Evolutionary conservation across 2,329 filamentous ascomycete species (phyloP).

Genomic region (Hypoxylon sp.): DNA sequence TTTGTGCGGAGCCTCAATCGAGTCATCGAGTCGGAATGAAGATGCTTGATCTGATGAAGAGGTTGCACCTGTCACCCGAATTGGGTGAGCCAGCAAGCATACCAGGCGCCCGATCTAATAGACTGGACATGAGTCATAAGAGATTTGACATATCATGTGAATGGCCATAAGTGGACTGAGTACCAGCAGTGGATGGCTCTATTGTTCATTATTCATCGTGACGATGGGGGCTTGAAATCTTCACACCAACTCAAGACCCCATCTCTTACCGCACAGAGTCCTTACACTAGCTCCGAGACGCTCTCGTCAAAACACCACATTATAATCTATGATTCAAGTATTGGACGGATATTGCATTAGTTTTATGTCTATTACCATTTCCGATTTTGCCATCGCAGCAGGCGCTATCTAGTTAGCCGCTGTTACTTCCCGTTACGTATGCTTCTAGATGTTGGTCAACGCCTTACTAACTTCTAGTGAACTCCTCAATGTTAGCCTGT

Average conservation of each 20-base stretch:
- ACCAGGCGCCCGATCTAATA: not conserved
- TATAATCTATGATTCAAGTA: too few relatives aligned
- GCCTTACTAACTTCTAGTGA: slow-evolving; percentile 13
- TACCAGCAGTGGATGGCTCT: not conserved
- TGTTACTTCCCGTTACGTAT: not conserved
- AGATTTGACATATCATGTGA: not conserved
- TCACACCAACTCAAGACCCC: not conserved
- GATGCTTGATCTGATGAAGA: not conserved
- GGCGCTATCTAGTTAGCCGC: not conserved
- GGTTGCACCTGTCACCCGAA: not conserved
- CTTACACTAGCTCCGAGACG: not conserved
- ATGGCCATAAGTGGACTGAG: not conserved
- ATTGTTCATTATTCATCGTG: not conserved
- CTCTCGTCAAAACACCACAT: not conserved
- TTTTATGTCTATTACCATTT: not conserved
- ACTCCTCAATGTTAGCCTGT: slow-evolving; percentile 30
- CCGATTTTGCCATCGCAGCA: not conserved
- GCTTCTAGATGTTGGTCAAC: not conserved
- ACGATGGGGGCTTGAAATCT: not conserved
- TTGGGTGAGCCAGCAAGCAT: not conserved
- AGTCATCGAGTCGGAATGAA: slow-evolving; percentile 11
- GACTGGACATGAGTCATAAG: not conserved
- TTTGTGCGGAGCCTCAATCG: slow-evolving; percentile 12
- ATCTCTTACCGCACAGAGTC: not conserved
- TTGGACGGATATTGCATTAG: not conserved